phyloP scores from a whole-genome alignment of 73 alveolate species.

The Stentor coeruleus region DNA sequence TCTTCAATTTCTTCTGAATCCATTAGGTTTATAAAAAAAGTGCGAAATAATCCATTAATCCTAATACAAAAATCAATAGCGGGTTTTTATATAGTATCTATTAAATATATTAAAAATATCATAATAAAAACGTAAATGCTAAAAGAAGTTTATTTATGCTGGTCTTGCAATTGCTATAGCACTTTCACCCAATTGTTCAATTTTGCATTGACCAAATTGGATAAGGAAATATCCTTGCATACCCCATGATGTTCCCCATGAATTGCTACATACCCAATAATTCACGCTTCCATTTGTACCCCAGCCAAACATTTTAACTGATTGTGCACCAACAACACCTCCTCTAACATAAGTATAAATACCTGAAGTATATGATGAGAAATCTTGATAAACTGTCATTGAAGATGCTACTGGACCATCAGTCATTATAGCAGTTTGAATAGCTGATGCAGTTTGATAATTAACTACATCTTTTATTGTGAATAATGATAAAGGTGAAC shows the following conservation, averaged over 20 bases:
- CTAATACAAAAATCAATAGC: too few relatives aligned
- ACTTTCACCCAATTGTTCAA: neutral
- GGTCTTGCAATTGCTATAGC: too few relatives aligned
- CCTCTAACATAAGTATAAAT: constrained; percentile 73
- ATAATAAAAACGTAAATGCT: too few relatives aligned
- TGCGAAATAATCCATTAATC: too few relatives aligned
- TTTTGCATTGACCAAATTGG: neutral
- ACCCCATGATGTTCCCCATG: constrained; percentile 83
- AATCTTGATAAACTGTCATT: constrained; percentile 80
- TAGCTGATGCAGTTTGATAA: neutral
- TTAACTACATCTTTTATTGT: neutral
- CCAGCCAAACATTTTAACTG: constrained; percentile 77
- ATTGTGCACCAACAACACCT: constrained; percentile 69
- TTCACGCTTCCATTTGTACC: constrained; percentile 69
- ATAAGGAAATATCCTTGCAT: constrained; percentile 41
- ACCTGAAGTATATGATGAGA: constrained; percentile 66
- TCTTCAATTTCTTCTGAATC: too few relatives aligned
- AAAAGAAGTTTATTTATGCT: too few relatives aligned
- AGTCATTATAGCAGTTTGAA: neutral
- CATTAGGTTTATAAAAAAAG: too few relatives aligned
- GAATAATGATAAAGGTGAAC: neutral
- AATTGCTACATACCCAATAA: constrained; percentile 82
- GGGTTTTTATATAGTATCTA: too few relatives aligned
- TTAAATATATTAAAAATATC: too few relatives aligned
- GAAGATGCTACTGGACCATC: constrained; percentile 34